phyloP scores from a whole-genome alignment of 768 basidiomycete genomes.

The Sarcodon aspratus region DNA sequence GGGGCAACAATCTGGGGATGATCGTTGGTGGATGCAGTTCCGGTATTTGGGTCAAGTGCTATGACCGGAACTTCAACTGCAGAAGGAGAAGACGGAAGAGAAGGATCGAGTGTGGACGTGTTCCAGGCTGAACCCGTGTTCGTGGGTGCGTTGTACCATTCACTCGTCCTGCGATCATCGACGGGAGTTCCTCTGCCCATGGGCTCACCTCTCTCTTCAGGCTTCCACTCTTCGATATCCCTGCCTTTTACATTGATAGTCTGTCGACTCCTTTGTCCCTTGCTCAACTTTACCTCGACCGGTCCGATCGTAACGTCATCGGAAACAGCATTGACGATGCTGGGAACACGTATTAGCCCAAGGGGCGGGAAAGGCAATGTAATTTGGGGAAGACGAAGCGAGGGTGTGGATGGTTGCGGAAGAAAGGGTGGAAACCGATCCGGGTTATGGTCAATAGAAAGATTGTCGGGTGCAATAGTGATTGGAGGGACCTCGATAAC shows the following conservation, averaged over 20 bases:
- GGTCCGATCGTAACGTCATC: conserved; percentile 1
- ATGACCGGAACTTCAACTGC: no score
- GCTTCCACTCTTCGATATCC: conserved; percentile 2
- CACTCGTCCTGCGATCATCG: conserved; percentile 6
- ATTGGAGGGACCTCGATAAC: neutral
- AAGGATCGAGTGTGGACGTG: no score
- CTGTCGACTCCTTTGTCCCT: neutral
- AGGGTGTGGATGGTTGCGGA: neutral
- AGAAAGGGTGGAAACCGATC: neutral
- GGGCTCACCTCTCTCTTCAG: conserved; percentile 5
- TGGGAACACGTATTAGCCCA: neutral
- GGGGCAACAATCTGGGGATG: no score
- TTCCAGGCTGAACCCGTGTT: no score
- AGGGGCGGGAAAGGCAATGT: neutral
- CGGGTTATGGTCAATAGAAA: neutral
- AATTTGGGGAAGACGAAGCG: neutral
- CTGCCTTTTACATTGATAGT: conserved; percentile 5
- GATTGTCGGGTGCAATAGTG: conserved; percentile 1
- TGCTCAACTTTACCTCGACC: neutral
- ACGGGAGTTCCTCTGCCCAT: conserved; percentile 12
- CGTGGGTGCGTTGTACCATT: conserved; percentile 6
- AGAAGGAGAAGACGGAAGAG: no score
- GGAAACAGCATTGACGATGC: neutral
- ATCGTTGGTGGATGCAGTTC: no score
- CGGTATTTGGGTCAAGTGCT: no score